These are phyloP conservation scores for Micractinium sp. DNA, from an alignment of 139 green algal species.

Conservation along the genomic window DNA sequence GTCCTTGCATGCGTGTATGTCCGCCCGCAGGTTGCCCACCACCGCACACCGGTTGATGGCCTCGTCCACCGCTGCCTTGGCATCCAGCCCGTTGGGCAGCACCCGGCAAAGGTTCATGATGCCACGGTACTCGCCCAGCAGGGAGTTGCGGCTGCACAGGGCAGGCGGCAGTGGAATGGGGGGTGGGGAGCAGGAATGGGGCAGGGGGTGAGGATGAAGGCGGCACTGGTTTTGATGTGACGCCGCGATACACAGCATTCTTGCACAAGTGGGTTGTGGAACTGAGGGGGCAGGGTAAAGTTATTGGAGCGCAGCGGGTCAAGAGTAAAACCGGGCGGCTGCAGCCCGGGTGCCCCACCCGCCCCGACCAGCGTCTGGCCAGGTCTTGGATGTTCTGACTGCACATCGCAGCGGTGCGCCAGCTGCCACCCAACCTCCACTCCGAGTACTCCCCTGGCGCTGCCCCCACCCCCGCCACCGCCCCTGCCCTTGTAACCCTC, in stretches of 20 bases:
- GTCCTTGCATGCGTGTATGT: conserved; percentile 74
- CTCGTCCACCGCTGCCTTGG: conserved; percentile 81
- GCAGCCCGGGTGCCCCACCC: too few relatives aligned
- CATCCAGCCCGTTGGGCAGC: conserved; percentile 73
- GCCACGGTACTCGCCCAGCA: conserved; percentile 80
- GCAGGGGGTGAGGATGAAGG: not conserved
- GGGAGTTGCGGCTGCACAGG: conserved; percentile 13
- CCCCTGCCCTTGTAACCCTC: too few relatives aligned
- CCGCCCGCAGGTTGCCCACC: conserved; percentile 78
- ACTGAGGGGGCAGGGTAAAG: too few relatives aligned
- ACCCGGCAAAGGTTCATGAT: conserved; percentile 75
- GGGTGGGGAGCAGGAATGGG: not conserved
- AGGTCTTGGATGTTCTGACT: conserved; percentile 71
- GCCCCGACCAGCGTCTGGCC: too few relatives aligned
- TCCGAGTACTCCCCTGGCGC: too few relatives aligned
- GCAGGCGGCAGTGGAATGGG: not conserved
- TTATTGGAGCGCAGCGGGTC: not conserved
- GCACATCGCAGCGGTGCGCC: too few relatives aligned
- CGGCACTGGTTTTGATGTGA: too few relatives aligned
- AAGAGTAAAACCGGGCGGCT: too few relatives aligned
- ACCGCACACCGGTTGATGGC: conserved; percentile 59
- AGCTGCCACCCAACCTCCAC: too few relatives aligned
- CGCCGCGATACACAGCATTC: too few relatives aligned
- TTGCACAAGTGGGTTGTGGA: too few relatives aligned
- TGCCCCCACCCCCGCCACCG: too few relatives aligned